A percentile compares a stretch with the other conserved stretches of the same genome.
phyloP scores from a whole-genome alignment of 2,329 filamentous ascomycete genomes.

The Pseudomassariella vexata region DNA sequence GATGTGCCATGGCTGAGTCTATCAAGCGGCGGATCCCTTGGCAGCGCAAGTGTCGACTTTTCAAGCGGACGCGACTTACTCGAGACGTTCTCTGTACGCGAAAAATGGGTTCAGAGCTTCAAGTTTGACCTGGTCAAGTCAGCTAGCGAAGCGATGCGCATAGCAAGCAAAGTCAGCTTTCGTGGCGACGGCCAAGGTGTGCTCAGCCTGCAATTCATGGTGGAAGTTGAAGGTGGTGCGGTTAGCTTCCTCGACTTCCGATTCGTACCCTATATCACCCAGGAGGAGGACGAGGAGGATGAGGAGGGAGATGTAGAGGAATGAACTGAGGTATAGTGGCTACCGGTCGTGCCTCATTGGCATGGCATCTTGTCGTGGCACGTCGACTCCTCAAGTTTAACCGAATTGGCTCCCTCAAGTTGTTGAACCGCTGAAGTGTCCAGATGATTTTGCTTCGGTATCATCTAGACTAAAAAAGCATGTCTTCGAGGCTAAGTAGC shows the following conservation, averaged over 20 bases:
- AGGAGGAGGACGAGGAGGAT: constrained; percentile 50
- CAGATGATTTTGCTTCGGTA: no score
- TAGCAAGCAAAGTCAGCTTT: constrained; percentile 87
- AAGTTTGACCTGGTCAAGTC: constrained; percentile 83
- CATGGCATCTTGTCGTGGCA: constrained; percentile 4
- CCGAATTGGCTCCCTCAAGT: no score
- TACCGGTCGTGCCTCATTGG: no score
- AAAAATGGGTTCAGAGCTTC: constrained; percentile 65
- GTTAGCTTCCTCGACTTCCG: constrained; percentile 77
- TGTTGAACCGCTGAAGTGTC: no score
- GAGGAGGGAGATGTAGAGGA: constrained; percentile 31
- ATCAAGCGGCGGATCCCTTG: constrained; percentile 55
- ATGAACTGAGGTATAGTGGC: no score
- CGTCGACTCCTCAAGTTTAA: no score
- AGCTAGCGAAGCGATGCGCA: constrained; percentile 85
- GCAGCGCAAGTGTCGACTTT: constrained; percentile 62
- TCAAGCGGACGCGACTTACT: constrained; percentile 60
- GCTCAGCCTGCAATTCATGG: constrained; percentile 91
- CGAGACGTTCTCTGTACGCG: constrained; percentile 65
- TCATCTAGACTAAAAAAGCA: no score
- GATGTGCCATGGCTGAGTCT: constrained; percentile 69
- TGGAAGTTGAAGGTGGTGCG: constrained; percentile 69
- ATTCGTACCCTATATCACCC: constrained; percentile 66
- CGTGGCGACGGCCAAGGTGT: constrained; percentile 85
- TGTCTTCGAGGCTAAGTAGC: no score